A percentile compares a stretch with the other conserved stretches of the same genome.
Conservation (phyloP, 2,329 filamentous ascomycete species). For the Colletotrichum phormii region DNA sequence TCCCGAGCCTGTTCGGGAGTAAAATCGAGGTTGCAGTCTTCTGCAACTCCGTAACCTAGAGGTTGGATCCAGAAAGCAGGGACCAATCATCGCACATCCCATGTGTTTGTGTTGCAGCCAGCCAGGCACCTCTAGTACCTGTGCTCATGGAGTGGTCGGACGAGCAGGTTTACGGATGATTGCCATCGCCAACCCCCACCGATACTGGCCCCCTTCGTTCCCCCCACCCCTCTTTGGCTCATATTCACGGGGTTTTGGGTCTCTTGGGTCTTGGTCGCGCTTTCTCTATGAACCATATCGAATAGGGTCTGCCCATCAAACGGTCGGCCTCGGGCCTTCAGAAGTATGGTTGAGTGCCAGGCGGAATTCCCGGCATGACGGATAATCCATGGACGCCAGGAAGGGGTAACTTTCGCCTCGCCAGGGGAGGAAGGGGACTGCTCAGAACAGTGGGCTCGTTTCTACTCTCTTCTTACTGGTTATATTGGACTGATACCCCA, state of each 20-base stretch:
- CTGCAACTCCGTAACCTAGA: neutral
- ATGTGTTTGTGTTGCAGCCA: neutral
- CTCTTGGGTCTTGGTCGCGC: neutral
- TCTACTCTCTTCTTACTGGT: neutral
- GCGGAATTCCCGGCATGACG: slow-evolving; percentile 9
- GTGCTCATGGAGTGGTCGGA: neutral
- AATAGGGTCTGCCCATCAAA: neutral
- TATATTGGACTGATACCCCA: neutral
- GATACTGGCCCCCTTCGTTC: neutral
- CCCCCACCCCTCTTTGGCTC: neutral
- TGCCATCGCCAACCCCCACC: neutral
- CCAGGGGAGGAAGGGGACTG: neutral
- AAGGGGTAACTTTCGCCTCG: neutral
- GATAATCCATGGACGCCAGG: neutral
- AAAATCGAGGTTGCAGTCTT: neutral
- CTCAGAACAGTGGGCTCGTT: neutral
- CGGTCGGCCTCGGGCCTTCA: neutral
- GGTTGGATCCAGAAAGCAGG: neutral
- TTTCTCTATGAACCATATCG: neutral
- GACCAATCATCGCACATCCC: neutral
- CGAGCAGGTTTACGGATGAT: neutral
- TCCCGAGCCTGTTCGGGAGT: slow-evolving; percentile 2
- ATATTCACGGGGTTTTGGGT: neutral
- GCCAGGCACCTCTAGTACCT: neutral
- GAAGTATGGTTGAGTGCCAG: neutral